Evolutionary conservation across 257 asterid species (phyloP).

Genomic region (Henckelia pumila): DNA sequence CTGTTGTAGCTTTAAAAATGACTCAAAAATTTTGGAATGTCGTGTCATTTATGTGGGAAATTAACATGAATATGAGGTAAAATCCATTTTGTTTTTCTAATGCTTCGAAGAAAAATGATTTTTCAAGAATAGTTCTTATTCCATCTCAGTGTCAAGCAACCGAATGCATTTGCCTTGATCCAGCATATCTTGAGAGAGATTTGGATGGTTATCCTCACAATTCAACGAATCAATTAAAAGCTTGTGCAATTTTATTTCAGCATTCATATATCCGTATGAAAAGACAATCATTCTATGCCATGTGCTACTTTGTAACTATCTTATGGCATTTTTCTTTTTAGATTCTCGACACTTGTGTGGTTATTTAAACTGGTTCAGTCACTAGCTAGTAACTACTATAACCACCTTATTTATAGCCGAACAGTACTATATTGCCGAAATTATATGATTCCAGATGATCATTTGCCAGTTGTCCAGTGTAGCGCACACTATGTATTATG

Average conservation of each 20-base stretch:
- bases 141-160: slow-evolving; percentile 2
- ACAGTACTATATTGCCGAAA: not conserved
- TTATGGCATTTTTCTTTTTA: not conserved
- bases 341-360: not conserved
- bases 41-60: not conserved
- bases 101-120: not conserved
- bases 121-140: not conserved
- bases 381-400: not conserved
- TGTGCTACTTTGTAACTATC: not conserved
- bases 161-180: not conserved
- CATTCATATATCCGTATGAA: not conserved
- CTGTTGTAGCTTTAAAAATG: slow-evolving; percentile 1
- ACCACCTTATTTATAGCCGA: not conserved
- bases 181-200: not conserved
- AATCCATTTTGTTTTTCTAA: not conserved
- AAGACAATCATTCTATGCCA: not conserved
- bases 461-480: not conserved
- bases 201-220: not conserved
- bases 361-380: not conserved
- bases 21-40: not conserved
- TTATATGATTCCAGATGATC: not conserved
- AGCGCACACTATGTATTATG: not conserved
- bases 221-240: not conserved
- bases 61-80: not conserved
- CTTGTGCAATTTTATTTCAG: not conserved